Percentiles rank a stretch among this genome's conserved stretches.
These are phyloP conservation scores for Purshia tridentata DNA, from an alignment of 306 rosid species.

Conservation along the genomic window DNA sequence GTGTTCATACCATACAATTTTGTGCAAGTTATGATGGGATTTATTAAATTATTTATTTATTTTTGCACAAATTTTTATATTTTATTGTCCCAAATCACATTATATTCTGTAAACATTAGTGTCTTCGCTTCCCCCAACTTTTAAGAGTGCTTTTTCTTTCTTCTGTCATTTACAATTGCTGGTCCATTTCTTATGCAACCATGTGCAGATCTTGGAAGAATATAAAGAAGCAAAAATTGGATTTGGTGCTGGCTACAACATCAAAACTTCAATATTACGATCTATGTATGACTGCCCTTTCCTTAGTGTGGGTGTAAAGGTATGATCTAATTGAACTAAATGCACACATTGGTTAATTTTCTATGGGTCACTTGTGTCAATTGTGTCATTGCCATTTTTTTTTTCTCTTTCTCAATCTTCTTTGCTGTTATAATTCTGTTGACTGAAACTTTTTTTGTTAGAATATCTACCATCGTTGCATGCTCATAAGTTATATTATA, in stretches of 20 bases:
- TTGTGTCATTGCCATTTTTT: constrained; percentile 3
- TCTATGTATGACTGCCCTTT: constrained; percentile 83
- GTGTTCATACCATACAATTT: constrained; percentile 29
- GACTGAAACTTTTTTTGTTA: neutral
- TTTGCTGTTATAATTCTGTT: neutral
- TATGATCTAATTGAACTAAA: constrained; percentile 33
- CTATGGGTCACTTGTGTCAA: neutral
- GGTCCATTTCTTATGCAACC: constrained; percentile 32
- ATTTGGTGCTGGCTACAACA: constrained; percentile 82
- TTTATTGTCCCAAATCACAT: neutral
- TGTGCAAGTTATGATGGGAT: neutral
- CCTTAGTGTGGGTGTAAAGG: constrained; percentile 75
- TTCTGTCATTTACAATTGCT: constrained; percentile 21
- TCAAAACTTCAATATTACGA: constrained; percentile 65
- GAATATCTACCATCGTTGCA: neutral
- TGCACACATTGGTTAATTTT: constrained; percentile 10
- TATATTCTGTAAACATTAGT: constrained; percentile 14
- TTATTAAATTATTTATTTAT: neutral
- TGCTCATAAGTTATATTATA: neutral
- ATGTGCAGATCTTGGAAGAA: constrained; percentile 62
- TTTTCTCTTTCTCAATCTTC: constrained; percentile 3
- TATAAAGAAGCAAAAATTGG: constrained; percentile 82
- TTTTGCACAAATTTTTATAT: neutral
- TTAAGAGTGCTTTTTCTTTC: neutral
- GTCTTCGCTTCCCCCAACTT: constrained; percentile 4